phyloP scores from a whole-genome alignment of 2,329 filamentous ascomycete species.

The Phoma sp. region DNA sequence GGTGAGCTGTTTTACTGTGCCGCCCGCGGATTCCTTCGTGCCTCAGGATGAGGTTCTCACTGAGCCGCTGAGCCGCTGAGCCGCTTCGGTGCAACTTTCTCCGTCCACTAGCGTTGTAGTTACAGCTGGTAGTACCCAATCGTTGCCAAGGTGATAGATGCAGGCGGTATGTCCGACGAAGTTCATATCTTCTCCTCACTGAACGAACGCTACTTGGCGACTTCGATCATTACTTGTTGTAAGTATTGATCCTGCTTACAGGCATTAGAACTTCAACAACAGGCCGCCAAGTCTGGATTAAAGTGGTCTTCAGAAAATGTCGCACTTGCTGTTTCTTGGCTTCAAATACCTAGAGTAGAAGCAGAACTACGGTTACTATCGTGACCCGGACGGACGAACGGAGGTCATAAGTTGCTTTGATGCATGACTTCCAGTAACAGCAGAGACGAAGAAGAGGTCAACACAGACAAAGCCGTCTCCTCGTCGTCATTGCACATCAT shows the following conservation, averaged over 20 bases:
- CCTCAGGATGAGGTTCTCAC: conserved; percentile 7
- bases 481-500: too few relatives aligned
- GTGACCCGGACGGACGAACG: too few relatives aligned
- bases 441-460: too few relatives aligned
- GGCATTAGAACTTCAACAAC: background rate
- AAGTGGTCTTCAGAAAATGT: background rate
- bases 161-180: conserved; percentile 5
- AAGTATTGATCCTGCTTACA: background rate
- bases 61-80: conserved; percentile 12
- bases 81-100: conserved; percentile 14
- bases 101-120: conserved; percentile 8
- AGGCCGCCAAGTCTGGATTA: conserved; percentile 9
- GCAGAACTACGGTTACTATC: background rate
- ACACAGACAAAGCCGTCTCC: too few relatives aligned
- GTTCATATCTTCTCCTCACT: background rate
- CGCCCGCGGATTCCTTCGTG: conserved; percentile 7
- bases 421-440: too few relatives aligned
- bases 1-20: background rate
- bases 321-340: conserved; percentile 7
- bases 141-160: background rate
- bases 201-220: conserved; percentile 10
- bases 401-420: too few relatives aligned
- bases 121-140: background rate
- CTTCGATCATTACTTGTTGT: conserved; percentile 7
- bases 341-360: background rate